phyloP scores from a whole-genome alignment of 2,329 filamentous ascomycete genomes.

The Helicocarpus griseus region DNA sequence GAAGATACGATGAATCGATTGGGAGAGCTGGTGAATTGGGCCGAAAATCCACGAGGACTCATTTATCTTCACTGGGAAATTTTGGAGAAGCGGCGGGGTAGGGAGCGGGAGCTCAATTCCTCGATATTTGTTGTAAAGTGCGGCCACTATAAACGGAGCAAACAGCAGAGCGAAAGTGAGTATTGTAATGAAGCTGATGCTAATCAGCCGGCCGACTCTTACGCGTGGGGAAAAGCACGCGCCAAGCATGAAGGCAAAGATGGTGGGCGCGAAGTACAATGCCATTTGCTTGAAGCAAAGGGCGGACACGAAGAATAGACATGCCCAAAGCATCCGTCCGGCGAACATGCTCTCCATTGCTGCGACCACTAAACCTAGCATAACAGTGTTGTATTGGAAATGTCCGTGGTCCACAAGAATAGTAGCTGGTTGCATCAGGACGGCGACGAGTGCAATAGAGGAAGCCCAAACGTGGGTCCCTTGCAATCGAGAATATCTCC shows the following conservation, averaged over 20 bases:
- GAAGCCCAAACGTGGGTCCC: constrained; percentile 72
- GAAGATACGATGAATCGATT: constrained; percentile 86
- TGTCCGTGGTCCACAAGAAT: constrained; percentile 92
- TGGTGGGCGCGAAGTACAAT: constrained; percentile 85
- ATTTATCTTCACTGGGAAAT: constrained; percentile 51
- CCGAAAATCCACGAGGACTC: constrained; percentile 63
- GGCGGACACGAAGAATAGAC: constrained; percentile 84
- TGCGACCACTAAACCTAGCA: constrained; percentile 83
- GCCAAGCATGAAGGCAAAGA: constrained; percentile 86
- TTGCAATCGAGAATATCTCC: constrained; percentile 66
- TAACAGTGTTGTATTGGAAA: constrained; percentile 98
- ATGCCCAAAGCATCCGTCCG: constrained; percentile 75
- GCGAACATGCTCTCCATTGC: constrained; percentile 83
- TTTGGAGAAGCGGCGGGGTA: constrained; percentile 51
- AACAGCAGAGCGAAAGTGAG: constrained; percentile 66
- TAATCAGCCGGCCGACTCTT: constrained; percentile 57
- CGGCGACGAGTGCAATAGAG: constrained; percentile 75
- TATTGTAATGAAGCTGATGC: constrained; percentile 64
- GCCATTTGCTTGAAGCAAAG: constrained; percentile 99
- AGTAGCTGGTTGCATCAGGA: constrained; percentile 82
- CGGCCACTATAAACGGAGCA: constrained; percentile 63
- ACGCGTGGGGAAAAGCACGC: constrained; percentile 69
- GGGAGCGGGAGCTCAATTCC: constrained; percentile 54
- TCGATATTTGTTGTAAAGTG: constrained; percentile 57
- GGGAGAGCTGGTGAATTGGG: constrained; percentile 64